phyloP scores from a whole-genome alignment of 1,284 basidiomycete species.

The Vanrija pseudolonga region DNA sequence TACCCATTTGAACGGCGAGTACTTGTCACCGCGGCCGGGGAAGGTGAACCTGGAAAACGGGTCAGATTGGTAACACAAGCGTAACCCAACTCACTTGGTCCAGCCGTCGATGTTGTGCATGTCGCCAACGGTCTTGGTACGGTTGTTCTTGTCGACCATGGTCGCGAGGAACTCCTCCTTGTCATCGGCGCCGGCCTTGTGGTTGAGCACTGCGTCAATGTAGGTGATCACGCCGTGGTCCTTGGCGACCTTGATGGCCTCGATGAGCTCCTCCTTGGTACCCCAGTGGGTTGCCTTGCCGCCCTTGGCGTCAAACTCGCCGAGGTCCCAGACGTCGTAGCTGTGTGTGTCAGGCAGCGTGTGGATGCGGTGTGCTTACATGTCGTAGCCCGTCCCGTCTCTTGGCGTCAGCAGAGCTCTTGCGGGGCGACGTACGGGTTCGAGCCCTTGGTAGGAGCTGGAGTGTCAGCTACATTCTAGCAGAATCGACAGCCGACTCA shows the following conservation, averaged over 20 bases:
- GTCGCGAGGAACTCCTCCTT: conserved; percentile 70
- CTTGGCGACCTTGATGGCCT: conserved; percentile 56
- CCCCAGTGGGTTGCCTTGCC: conserved; percentile 85
- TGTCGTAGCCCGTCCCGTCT: conserved; percentile 47
- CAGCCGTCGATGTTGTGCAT: conserved; percentile 74
- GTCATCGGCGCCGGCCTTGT: conserved; percentile 71
- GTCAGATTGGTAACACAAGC: conserved; percentile 20
- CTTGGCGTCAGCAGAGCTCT: conserved; percentile 1
- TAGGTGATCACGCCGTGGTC: conserved; percentile 48
- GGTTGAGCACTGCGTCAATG: conserved; percentile 55
- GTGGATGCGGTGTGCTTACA: conserved; percentile 24
- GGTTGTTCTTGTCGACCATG: conserved; percentile 61
- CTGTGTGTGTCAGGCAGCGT: conserved; percentile 35
- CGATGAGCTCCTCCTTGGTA: conserved; percentile 72
- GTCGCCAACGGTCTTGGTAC: conserved; percentile 57
- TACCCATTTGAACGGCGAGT: conserved; percentile 55
- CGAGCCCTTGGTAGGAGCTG: conserved; percentile 46
- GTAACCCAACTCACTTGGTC: conserved; percentile 54
- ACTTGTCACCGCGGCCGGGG: conserved; percentile 66
- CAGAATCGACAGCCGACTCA: conserved; percentile 18
- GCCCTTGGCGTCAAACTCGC: conserved; percentile 87
- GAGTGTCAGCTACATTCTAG: background rate
- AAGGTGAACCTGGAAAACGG: conserved; percentile 73
- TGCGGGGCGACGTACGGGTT: conserved; percentile 25
- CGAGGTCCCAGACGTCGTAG: conserved; percentile 75